These are phyloP conservation scores for Penicillium olsonii DNA, from an alignment of 2,329 filamentous ascomycete genomes.

Conservation along the genomic window DNA sequence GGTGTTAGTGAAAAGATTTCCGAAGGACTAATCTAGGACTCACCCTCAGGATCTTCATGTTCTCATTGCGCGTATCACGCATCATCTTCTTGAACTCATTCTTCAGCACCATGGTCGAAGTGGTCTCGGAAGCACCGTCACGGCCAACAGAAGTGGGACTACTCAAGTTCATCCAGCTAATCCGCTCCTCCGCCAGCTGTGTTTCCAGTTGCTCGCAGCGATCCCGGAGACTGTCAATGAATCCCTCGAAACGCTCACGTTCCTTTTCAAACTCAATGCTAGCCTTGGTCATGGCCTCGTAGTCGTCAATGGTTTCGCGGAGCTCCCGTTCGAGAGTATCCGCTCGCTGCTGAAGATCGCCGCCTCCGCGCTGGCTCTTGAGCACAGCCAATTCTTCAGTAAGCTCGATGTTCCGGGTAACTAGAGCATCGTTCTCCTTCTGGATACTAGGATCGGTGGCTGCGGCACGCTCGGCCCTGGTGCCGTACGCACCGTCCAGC, in stretches of 20 bases:
- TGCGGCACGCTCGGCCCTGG: slow-evolving; percentile 67
- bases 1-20: slow-evolving; percentile 16
- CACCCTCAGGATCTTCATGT: slow-evolving; percentile 65
- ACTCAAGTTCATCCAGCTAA: slow-evolving; percentile 64
- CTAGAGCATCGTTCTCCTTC: slow-evolving; percentile 60
- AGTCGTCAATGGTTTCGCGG: slow-evolving; percentile 67
- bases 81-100: slow-evolving; percentile 82
- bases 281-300: slow-evolving; percentile 69
- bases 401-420: slow-evolving; percentile 49
- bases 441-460: slow-evolving; percentile 60
- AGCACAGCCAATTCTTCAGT: slow-evolving; percentile 50
- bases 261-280: slow-evolving; percentile 72
- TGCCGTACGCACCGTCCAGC: slow-evolving; percentile 90
- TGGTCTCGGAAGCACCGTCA: slow-evolving; percentile 54
- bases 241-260: slow-evolving; percentile 62
- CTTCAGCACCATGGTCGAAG: slow-evolving; percentile 68
- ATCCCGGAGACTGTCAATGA: slow-evolving; percentile 65
- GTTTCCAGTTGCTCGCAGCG: slow-evolving; percentile 64
- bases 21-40: slow-evolving; percentile 32
- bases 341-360: slow-evolving; percentile 50
- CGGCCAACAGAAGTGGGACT: slow-evolving; percentile 50
- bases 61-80: slow-evolving; percentile 69
- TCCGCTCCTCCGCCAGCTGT: slow-evolving; percentile 67
- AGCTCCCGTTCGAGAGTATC: slow-evolving; percentile 65
- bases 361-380: slow-evolving; percentile 36